phyloP scores from a whole-genome alignment of 257 asterid species.

The Nicotiana tomentosiformis region DNA sequence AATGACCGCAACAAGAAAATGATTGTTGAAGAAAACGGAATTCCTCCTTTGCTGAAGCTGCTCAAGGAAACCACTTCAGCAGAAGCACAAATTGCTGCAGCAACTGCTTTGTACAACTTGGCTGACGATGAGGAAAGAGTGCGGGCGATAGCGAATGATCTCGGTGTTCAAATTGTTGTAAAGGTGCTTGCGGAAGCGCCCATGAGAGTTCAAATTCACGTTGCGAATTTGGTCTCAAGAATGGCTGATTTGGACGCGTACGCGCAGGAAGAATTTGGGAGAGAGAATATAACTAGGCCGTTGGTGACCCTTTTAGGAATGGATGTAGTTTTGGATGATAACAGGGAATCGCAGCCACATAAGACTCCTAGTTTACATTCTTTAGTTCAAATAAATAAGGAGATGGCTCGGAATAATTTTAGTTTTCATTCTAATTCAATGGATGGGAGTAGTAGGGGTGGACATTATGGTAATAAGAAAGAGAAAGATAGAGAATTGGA shows the following conservation, averaged over 20 bases:
- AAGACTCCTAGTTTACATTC: slow-evolving; percentile 55
- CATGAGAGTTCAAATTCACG: slow-evolving; percentile 55
- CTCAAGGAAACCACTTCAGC: slow-evolving; percentile 48
- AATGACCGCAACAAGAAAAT: slow-evolving; percentile 80
- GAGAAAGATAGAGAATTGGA: slow-evolving; percentile 43
- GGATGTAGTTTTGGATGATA: slow-evolving; percentile 62
- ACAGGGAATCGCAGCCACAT: slow-evolving; percentile 18
- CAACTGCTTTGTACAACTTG: slow-evolving; percentile 38
- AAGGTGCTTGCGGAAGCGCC: slow-evolving; percentile 57
- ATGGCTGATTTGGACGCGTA: slow-evolving; percentile 56
- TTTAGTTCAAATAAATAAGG: slow-evolving; percentile 63
- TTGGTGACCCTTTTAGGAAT: slow-evolving; percentile 58
- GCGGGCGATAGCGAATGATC: slow-evolving; percentile 35
- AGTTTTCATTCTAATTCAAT: slow-evolving; percentile 25
- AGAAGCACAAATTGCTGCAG: slow-evolving; percentile 69
- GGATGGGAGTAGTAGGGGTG: slow-evolving; percentile 48
- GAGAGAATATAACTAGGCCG: slow-evolving; percentile 76
- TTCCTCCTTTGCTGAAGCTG: slow-evolving; percentile 55
- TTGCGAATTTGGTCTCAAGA: slow-evolving; percentile 56
- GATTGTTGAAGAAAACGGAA: slow-evolving; percentile 75
- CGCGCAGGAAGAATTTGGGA: slow-evolving; percentile 73
- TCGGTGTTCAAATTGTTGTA: slow-evolving; percentile 55
- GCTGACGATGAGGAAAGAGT: slow-evolving; percentile 62
- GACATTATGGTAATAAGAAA: slow-evolving; percentile 36
- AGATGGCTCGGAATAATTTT: slow-evolving; percentile 39